These are phyloP conservation scores for Dorcoceras hygrometricum DNA, from an alignment of 257 asterid species.

Conservation along the genomic window DNA sequence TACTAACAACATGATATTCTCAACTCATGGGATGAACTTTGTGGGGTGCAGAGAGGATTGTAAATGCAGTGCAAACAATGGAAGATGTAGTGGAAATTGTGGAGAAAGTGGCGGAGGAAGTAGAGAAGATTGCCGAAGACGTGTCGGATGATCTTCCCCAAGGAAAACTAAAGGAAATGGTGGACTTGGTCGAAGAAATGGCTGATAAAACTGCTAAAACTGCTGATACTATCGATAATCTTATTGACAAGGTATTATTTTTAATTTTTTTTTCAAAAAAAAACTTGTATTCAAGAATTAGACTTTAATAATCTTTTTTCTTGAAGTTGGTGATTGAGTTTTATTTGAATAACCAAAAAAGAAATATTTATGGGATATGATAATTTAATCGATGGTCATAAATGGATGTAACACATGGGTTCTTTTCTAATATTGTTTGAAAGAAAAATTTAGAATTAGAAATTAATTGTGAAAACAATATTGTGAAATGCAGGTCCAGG, in stretches of 20 bases:
- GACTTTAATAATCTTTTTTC: no score
- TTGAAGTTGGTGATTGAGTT: no score
- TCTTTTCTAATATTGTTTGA: no score
- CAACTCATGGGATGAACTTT: background rate
- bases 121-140: constrained; percentile 53
- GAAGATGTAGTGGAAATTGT: constrained; percentile 56
- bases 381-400: no score
- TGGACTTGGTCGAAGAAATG: constrained; percentile 35
- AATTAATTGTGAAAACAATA: background rate
- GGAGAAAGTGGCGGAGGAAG: constrained; percentile 56
- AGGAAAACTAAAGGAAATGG: constrained; percentile 42
- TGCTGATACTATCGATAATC: constrained; percentile 46
- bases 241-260: constrained; percentile 68
- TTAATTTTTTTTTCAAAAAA: no score
- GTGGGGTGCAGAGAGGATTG: constrained; percentile 39
- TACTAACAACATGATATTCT: no score
- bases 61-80: constrained; percentile 37
- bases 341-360: no score
- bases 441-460: background rate
- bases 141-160: constrained; percentile 49
- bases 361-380: no score
- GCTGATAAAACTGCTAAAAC: constrained; percentile 55
- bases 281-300: no score
- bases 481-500: constrained; percentile 47
- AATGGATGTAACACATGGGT: no score